Base-by-base conservation (phyloP, 441 rosid species). In the Corymbia calophylla region DNA sequence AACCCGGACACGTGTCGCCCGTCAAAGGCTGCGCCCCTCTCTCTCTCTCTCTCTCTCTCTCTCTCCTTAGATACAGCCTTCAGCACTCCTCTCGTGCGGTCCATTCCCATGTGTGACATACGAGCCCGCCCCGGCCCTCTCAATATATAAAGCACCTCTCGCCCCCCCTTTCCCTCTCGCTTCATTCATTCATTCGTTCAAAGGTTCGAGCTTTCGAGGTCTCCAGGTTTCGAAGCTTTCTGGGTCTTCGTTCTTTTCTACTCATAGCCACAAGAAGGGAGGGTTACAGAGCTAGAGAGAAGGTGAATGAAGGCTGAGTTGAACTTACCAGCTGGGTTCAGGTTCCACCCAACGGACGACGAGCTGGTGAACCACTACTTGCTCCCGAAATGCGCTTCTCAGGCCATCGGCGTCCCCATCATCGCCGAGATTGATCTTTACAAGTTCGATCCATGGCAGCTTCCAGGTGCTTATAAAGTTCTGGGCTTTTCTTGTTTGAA, bases 281-380 rank as follows among this genome's bases (percentile, higher is more conserved):
- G 2, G 23, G 60, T 51, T 19, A 70, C 70, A 54, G 89, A 54
- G 25, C 44, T 87, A 25, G 88, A 13, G 39, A 35, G 91, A 88
- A 66, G 92, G 94, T 94, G 96, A 94, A 92, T 91, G 56, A 94
- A 88, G 32, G 92, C 89, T 31, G 90, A 93, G 89, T 51, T 97
- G 7, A 93, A 93, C 80, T 95, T 97, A 89, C 99, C 99, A 4
- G 94, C 99, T 0, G 99, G 99, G 55, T 97, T 97, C 94, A 93
- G 99, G 94, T 97, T 97, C 90, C 99, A 97, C 87, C 99, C 99
- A 3, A 96, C 99, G 1, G 99, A 97, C 86, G 99, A 97, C 21
- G 99, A 97, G 92, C 90, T 97, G 88, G 99, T 97, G 88, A 97
- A 94, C 90, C 97, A 96, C 92, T 97, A 97, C 91, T 90, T 97